Conservation (phyloP, 139 green algal species). For the Volvox reticuliferus region DNA sequence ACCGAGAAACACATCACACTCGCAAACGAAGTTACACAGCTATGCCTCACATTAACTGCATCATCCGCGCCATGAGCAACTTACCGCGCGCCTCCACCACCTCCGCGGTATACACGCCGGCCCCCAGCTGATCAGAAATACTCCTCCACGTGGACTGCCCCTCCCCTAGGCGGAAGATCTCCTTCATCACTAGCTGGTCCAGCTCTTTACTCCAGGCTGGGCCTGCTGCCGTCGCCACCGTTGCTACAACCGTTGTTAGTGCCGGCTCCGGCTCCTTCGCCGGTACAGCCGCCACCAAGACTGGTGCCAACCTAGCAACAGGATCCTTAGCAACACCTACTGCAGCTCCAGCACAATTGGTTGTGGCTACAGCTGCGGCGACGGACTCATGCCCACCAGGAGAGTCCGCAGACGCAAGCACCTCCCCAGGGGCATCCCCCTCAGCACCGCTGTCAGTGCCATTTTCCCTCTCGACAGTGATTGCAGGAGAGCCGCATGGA, state of each 20-base stretch:
- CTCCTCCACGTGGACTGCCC: not conserved
- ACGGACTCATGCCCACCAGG: no score
- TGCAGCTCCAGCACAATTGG: not conserved
- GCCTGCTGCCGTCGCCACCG: not conserved
- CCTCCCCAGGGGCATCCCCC: not conserved
- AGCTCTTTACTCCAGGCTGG: constrained; percentile 23
- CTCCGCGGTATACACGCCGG: not conserved
- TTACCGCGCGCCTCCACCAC: constrained; percentile 1
- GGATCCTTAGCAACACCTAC: not conserved
- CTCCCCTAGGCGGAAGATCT: constrained; percentile 5
- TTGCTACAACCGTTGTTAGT: not conserved
- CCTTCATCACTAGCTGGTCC: constrained; percentile 22
- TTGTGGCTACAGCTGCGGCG: not conserved
- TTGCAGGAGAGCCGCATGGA: not conserved
- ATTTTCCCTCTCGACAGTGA: not conserved
- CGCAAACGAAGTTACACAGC: not conserved
- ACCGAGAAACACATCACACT: not conserved
- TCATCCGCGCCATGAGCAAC: constrained; percentile 16
- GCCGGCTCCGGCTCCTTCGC: not conserved
- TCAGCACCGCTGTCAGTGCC: not conserved
- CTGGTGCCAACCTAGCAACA: no score
- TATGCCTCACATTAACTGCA: not conserved
- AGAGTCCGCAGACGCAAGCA: not conserved
- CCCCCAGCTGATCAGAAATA: not conserved
- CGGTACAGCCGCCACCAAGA: not conserved